Evolutionary conservation across 352 stramenopile species (phyloP).

Genomic region (Phytophthora sp.): DNA sequence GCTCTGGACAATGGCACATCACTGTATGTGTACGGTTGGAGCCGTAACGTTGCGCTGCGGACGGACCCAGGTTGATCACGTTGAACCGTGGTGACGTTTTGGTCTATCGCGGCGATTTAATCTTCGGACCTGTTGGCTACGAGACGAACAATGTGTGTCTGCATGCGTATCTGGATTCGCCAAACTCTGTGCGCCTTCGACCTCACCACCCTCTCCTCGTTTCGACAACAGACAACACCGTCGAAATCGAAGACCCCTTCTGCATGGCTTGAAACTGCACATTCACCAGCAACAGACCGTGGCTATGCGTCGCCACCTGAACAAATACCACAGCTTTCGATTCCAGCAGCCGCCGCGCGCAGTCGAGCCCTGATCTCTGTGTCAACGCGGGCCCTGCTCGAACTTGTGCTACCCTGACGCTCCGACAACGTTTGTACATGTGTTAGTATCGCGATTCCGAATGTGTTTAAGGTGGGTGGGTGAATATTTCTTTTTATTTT

Average conservation of each 20-base stretch:
- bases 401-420: no score
- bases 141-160: not conserved
- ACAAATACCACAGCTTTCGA: not conserved
- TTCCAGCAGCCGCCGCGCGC: no score
- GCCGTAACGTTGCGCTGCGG: not conserved
- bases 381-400: no score
- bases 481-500: no score
- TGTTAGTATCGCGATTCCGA: no score
- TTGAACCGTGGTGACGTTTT: slow-evolving; percentile 1
- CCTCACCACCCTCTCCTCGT: not conserved
- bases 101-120: not conserved
- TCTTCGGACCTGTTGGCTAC: not conserved
- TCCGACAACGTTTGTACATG: no score
- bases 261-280: not conserved
- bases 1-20: not conserved
- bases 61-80: not conserved
- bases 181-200: not conserved
- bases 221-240: not conserved
- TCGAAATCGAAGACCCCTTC: not conserved
- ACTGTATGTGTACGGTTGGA: slow-evolving; percentile 6
- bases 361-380: no score
- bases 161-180: not conserved
- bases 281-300: not conserved
- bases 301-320: not conserved
- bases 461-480: no score